A percentile compares a stretch with the other conserved stretches of the same genome.
These are phyloP conservation scores for Pichia californica DNA, from an alignment of 805 yeast species.

Conservation along the genomic window DNA sequence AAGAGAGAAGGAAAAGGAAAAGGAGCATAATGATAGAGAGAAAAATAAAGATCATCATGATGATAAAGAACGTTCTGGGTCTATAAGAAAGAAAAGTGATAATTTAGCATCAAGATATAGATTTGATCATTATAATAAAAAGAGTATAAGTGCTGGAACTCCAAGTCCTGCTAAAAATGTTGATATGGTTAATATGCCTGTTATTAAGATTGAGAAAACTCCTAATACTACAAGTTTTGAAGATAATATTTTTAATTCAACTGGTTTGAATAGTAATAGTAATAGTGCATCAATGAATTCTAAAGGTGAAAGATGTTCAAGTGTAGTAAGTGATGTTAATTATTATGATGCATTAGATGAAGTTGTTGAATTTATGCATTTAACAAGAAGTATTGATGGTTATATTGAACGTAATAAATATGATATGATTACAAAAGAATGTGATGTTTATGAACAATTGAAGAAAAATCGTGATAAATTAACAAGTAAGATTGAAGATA, in stretches of 20 bases:
- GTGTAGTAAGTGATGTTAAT: conserved; percentile 1
- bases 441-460: neutral
- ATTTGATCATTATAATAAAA: conserved; percentile 22
- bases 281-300: neutral
- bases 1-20: conserved; percentile 23
- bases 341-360: conserved; percentile 7
- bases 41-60: conserved; percentile 21
- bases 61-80: conserved; percentile 14
- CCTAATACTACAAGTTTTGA: neutral
- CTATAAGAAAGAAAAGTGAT: conserved; percentile 19
- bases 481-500: conserved; percentile 22
- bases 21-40: conserved; percentile 18
- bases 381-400: neutral
- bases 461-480: conserved; percentile 9
- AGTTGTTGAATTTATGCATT: neutral
- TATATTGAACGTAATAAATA: conserved; percentile 3
- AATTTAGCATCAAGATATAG: conserved; percentile 24
- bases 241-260: neutral
- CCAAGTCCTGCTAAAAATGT: neutral
- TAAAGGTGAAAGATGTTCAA: neutral
- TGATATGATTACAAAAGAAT: conserved; percentile 6
- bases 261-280: neutral
- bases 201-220: conserved; percentile 4
- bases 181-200: conserved; percentile 1
- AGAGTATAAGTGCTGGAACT: conserved; percentile 3